Conservation (phyloP, 1,284 basidiomycete genomes). For the Papiliotrema nemorosa region DNA sequence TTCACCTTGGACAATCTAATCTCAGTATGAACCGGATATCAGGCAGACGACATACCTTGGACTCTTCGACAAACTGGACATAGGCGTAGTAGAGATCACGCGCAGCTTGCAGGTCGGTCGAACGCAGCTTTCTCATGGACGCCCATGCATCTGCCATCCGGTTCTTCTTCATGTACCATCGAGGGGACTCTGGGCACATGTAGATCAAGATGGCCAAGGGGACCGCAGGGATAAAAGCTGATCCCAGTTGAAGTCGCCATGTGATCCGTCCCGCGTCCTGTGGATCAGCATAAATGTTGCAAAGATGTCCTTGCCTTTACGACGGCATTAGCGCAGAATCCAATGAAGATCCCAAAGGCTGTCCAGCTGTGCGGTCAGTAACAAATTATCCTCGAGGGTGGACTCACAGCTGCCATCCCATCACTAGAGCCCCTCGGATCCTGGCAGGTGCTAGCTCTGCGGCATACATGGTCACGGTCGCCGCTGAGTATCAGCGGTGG, state of each 20-base stretch:
- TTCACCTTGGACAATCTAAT: conserved; percentile 48
- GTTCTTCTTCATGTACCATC: conserved; percentile 53
- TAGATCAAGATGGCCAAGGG: conserved; percentile 21
- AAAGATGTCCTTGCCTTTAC: no score
- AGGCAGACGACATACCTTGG: no score
- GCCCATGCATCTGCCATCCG: conserved; percentile 63
- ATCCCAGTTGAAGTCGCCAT: conserved; percentile 54
- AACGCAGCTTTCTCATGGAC: conserved; percentile 61
- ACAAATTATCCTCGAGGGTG: no score
- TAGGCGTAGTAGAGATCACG: conserved; percentile 61
- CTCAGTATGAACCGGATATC: no score
- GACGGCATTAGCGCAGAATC: no score
- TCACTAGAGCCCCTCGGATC: conserved; percentile 55
- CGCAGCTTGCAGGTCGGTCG: conserved; percentile 66
- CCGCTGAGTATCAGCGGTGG: no score
- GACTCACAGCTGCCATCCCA: conserved; percentile 52
- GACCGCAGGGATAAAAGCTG: conserved; percentile 50
- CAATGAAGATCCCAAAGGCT: conserved; percentile 27
- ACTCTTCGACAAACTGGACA: conserved; percentile 63
- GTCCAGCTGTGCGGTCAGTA: no score
- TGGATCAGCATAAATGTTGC: conserved; percentile 27
- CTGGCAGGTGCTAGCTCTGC: conserved; percentile 47
- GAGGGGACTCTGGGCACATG: conserved; percentile 29
- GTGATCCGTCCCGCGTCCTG: conserved; percentile 27
- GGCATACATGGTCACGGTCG: conserved; percentile 53